Evolutionary conservation across 2,329 filamentous ascomycete species (phyloP).

Genomic region (Sporothrix inflata): DNA sequence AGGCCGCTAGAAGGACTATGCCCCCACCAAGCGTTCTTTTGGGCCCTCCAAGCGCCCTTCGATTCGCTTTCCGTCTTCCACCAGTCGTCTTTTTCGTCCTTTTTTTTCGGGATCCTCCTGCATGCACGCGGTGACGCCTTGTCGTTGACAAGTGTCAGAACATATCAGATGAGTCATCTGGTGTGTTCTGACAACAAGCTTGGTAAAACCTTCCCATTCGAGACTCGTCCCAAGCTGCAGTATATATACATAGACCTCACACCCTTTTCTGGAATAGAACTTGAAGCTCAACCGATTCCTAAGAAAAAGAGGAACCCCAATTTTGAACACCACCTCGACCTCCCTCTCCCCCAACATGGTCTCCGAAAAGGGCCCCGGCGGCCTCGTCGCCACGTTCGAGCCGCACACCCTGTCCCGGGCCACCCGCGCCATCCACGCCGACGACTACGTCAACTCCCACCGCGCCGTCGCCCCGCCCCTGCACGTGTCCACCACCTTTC

Average conservation of each 20-base stretch:
- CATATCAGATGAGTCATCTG: too few relatives aligned
- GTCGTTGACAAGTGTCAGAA: background rate
- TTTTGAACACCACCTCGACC: background rate
- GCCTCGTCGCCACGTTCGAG: constrained; percentile 40
- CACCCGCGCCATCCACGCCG: constrained; percentile 78
- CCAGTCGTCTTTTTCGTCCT: background rate
- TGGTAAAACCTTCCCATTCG: background rate
- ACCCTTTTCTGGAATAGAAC: background rate
- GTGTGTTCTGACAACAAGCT: too few relatives aligned
- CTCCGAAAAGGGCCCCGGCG: constrained; percentile 15
- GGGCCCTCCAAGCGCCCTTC: background rate
- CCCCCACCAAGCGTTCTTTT: background rate
- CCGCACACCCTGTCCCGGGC: constrained; percentile 57
- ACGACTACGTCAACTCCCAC: constrained; percentile 73
- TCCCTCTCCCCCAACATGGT: background rate
- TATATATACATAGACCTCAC: background rate
- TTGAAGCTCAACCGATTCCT: too few relatives aligned
- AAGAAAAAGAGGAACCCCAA: background rate
- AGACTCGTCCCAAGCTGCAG: background rate
- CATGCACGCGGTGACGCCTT: background rate
- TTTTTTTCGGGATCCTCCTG: background rate
- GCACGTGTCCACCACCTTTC: constrained; percentile 89
- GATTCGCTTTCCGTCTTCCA: background rate
- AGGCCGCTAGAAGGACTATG: background rate
- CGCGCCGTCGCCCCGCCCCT: constrained; percentile 85